Evolutionary conservation across 2,329 filamentous ascomycete genomes (phyloP).

Genomic region (Diplocarpon mali): DNA sequence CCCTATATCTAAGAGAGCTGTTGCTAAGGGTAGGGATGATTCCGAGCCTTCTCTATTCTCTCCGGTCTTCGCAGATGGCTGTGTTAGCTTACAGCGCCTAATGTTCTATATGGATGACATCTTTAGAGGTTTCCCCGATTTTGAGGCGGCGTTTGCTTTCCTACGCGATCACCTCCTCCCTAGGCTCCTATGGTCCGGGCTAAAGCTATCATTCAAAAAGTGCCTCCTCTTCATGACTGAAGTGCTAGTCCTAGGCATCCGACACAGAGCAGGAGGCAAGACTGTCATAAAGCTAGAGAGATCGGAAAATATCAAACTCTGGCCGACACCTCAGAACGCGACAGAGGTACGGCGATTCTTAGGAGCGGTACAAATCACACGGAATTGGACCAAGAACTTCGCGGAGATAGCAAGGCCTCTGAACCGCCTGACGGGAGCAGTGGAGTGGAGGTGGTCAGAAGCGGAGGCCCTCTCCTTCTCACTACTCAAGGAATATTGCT

Average conservation of each 20-base stretch:
- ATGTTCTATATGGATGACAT: no score
- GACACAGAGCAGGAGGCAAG: background rate
- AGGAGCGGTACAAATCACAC: conserved; percentile 1
- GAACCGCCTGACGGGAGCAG: background rate
- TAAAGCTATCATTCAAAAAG: no score
- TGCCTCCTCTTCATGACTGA: background rate
- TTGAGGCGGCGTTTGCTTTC: no score
- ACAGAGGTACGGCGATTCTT: background rate
- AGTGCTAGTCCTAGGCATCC: background rate
- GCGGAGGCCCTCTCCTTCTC: background rate
- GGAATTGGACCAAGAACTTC: conserved; percentile 1
- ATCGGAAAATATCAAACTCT: background rate
- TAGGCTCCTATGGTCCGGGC: no score
- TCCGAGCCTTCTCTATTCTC: no score
- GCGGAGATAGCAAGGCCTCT: conserved; percentile 1
- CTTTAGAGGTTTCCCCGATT: no score
- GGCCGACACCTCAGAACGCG: background rate
- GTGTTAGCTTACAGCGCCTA: no score
- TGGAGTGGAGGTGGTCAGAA: background rate
- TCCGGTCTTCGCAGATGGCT: no score
- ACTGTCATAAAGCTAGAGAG: background rate
- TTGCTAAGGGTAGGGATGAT: no score
- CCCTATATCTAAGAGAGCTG: no score
- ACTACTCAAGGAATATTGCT: background rate
- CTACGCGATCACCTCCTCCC: no score